phyloP scores from a whole-genome alignment of 1,139 yeast genomes.

The Scheffersomyces illinoinensis region DNA sequence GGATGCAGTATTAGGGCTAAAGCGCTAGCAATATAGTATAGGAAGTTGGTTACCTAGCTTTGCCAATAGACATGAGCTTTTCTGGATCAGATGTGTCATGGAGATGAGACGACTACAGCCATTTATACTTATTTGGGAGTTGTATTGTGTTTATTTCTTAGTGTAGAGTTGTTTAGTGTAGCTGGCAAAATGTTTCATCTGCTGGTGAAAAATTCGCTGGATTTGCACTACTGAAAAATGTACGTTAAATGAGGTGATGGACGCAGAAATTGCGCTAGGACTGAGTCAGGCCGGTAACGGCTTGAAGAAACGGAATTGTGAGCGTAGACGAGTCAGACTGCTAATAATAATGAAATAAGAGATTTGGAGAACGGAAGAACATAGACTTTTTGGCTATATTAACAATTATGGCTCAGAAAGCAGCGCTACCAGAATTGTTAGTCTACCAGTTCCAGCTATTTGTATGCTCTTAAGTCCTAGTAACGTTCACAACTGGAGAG shows the following conservation, averaged over 20 bases:
- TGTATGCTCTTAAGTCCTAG: neutral
- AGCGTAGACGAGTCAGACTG: neutral
- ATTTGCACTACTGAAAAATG: neutral
- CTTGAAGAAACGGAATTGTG: neutral
- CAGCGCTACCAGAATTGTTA: neutral
- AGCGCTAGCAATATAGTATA: neutral
- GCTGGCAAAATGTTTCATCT: neutral
- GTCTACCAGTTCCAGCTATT: neutral
- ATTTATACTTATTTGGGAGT: neutral
- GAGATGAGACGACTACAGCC: neutral
- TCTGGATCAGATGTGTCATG: slow-evolving; percentile 1
- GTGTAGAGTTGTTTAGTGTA: neutral
- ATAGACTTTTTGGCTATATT: neutral
- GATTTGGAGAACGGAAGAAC: neutral
- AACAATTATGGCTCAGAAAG: neutral
- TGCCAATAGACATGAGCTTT: slow-evolving; percentile 1
- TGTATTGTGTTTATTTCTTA: neutral
- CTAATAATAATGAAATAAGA: neutral
- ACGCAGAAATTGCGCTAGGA: neutral
- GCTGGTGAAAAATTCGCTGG: neutral
- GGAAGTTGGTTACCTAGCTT: neutral
- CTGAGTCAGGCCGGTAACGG: neutral
- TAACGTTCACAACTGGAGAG: neutral
- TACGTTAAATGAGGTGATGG: too few species aligned
- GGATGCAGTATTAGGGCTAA: neutral